A percentile compares a stretch with the other conserved stretches of the same genome.
phyloP scores from a whole-genome alignment of 352 stramenopile genomes.

The Phytophthora pini region DNA sequence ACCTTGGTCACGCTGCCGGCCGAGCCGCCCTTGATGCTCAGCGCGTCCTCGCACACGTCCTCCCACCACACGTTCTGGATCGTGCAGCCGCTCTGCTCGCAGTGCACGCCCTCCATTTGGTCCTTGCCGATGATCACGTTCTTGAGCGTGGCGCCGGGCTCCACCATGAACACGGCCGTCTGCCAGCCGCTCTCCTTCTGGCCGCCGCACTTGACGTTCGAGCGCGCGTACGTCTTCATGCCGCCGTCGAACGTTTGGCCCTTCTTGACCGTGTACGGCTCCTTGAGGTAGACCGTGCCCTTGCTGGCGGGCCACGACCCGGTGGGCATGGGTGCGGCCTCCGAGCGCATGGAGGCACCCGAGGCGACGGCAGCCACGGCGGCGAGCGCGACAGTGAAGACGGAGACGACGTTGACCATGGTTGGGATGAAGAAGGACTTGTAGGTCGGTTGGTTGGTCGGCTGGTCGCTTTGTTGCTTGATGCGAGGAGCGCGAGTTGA shows the following conservation, averaged over 20 bases:
- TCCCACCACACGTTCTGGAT: constrained; percentile 44
- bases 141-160: constrained; percentile 18
- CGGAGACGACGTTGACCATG: constrained; percentile 24
- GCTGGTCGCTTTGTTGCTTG: constrained; percentile 4
- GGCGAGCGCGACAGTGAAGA: constrained; percentile 11
- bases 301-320: constrained; percentile 35
- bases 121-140: constrained; percentile 20
- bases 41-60: constrained; percentile 39
- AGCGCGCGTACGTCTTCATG: constrained; percentile 62
- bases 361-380: constrained; percentile 16
- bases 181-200: constrained; percentile 27
- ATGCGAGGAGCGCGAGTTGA: constrained; percentile 17
- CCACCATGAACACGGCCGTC: constrained; percentile 33
- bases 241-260: constrained; percentile 46
- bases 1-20: constrained; percentile 21
- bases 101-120: constrained; percentile 24
- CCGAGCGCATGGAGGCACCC: constrained; percentile 23
- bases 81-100: constrained; percentile 32
- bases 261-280: constrained; percentile 41
- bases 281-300: constrained; percentile 25
- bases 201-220: constrained; percentile 42
- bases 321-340: constrained; percentile 29
- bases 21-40: constrained; percentile 34
- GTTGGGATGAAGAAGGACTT: background rate
- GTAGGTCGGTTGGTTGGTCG: constrained; percentile 2